Base-by-base conservation (phyloP, 352 stramenopile genomes). In the Pythium dissotocum region DNA sequence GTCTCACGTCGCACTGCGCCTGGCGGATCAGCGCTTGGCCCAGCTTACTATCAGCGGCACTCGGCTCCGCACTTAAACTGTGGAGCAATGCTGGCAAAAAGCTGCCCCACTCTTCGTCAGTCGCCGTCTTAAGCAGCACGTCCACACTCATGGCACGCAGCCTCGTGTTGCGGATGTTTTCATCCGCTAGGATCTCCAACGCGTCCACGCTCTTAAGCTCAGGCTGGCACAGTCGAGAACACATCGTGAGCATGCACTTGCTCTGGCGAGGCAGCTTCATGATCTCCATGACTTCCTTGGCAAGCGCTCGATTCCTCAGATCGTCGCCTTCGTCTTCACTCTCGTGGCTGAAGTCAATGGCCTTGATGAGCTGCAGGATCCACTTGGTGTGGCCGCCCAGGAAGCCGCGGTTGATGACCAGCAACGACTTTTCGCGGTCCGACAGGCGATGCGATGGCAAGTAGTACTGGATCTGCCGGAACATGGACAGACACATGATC, bases 221-320 rank as follows among this genome's bases (percentile, higher is more conserved):
- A 0, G 77, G 77, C 51, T 93, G 82, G 53, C 87, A 95, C 9
- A 95, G 74, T 8, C 87, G 82, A 44, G 85, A 93, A 63, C 87
- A 95, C 87, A 95, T 95, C 0, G 87, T 95, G 42, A 95, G 65
- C 87, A 95, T 95, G 60, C 87, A 95, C 63, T 91, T 95, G 69
- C 90, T 77, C 57, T 73, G 76, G 8, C 87, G 83, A 42, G 88
- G 76, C 58, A 88, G 79, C 55, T 83, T 77, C 38, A 95, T 73
- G 40, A 95, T 55, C 24, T 65, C 60, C 28, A 95, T 53, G n/a
- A 91, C 85, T 56, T 95, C 85, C 5, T 84, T 63, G 1, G 82
- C 75, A 21, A 91, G 67, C 13, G 73, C 56, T 5, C 60, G 60
- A 56, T 87, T 84, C 8, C 24, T 16, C 18, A 21, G 1, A 52